Conservation (phyloP, 225 moss, liverwort and hornwort genomes). For the Polytrichum formosum region DNA sequence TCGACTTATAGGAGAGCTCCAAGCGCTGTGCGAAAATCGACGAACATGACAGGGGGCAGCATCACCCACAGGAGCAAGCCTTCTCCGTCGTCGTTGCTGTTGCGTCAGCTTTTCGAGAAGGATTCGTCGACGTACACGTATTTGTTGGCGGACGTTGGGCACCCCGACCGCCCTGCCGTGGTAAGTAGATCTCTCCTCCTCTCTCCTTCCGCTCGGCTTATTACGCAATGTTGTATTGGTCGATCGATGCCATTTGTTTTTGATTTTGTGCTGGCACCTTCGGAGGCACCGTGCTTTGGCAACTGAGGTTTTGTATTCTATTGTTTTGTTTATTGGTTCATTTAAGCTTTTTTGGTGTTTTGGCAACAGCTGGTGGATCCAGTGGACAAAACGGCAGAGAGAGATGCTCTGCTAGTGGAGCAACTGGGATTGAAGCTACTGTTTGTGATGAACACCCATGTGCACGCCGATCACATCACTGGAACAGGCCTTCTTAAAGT, state of each 20-base stretch:
- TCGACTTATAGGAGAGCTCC: background rate
- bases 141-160: slow-evolving; percentile 71
- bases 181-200: slow-evolving; percentile 19
- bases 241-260: no score
- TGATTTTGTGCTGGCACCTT: no score
- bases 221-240: no score
- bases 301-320: no score
- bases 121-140: slow-evolving; percentile 96
- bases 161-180: slow-evolving; percentile 88
- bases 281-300: no score
- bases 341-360: background rate
- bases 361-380: slow-evolving; percentile 77
- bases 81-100: slow-evolving; percentile 36
- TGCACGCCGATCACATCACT: slow-evolving; percentile 95
- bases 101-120: slow-evolving; percentile 92
- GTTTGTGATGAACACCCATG: slow-evolving; percentile 88
- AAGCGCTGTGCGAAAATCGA: slow-evolving; percentile 19
- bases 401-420: slow-evolving; percentile 71
- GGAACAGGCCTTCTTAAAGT: slow-evolving; percentile 92
- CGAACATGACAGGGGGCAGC: slow-evolving; percentile 42
- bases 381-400: slow-evolving; percentile 76
- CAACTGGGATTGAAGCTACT: slow-evolving; percentile 80
- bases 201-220: no score
- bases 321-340: no score
- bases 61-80: slow-evolving; percentile 15